Percentiles rank a stretch among this genome's conserved stretches.
Evolutionary conservation across 345 rosid genomes (phyloP).

Genomic region (Barbarea vulgaris): DNA sequence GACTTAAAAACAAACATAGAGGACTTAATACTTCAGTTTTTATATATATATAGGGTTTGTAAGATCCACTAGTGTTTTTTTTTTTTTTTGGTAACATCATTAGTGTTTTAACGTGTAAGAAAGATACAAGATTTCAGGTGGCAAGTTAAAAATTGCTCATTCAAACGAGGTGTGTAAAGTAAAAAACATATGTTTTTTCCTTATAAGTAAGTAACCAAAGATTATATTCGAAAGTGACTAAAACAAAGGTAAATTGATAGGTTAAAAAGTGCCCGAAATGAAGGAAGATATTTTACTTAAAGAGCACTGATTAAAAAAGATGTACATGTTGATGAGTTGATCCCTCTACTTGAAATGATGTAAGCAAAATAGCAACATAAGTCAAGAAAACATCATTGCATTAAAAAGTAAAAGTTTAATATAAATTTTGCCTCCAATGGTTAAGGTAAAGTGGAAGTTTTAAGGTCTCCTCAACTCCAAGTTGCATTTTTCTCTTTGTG

Average conservation of each 20-base stretch:
- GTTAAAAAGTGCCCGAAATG: slow-evolving; percentile 12
- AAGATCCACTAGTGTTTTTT: not conserved
- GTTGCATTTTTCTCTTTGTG: slow-evolving; percentile 27
- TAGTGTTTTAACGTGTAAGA: not conserved
- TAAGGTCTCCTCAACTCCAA: slow-evolving; percentile 26
- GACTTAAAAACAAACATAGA: not conserved
- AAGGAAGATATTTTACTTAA: slow-evolving; percentile 30
- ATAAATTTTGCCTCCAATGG: slow-evolving; percentile 23
- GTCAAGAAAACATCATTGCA: not conserved
- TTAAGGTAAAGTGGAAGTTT: slow-evolving; percentile 23
- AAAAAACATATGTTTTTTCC: not conserved
- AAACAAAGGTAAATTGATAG: slow-evolving; percentile 18
- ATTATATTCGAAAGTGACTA: slow-evolving; percentile 26
- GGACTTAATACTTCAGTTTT: not conserved
- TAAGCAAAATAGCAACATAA: not conserved
- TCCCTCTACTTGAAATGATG: slow-evolving; percentile 13
- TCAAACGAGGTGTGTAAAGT: not conserved
- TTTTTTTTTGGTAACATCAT: too few relatives aligned
- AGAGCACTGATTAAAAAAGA: slow-evolving; percentile 25
- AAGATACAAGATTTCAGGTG: not conserved
- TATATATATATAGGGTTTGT: not conserved
- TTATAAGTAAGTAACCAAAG: not conserved
- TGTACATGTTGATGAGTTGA: slow-evolving; percentile 12
- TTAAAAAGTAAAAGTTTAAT: not conserved
- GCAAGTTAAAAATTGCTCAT: not conserved